These are phyloP conservation scores for Penicillium sp. DNA, from an alignment of 2,329 filamentous ascomycete genomes.

Conservation along the genomic window DNA sequence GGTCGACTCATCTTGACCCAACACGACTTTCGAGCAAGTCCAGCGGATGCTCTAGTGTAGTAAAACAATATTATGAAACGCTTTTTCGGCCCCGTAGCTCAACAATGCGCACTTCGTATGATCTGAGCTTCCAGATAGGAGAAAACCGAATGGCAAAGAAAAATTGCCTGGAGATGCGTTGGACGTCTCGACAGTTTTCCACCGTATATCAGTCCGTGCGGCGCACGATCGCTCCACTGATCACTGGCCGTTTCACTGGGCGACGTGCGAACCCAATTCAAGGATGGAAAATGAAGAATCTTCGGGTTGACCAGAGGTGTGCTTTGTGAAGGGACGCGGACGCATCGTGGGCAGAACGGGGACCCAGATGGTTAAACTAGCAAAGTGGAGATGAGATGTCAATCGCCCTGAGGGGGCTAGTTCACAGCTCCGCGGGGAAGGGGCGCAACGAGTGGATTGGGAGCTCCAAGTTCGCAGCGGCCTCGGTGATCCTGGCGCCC, in stretches of 20 bases:
- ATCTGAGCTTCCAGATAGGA: background rate
- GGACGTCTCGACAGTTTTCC: conserved; percentile 4
- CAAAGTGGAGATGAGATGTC: conserved; percentile 9
- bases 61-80: background rate
- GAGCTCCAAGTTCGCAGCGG: conserved; percentile 17
- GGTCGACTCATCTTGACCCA: conserved; percentile 21
- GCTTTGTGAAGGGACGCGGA: background rate
- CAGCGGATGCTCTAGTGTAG: background rate
- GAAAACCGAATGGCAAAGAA: background rate
- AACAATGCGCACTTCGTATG: background rate
- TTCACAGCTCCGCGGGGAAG: conserved; percentile 16
- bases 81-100: background rate
- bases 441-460: conserved; percentile 15
- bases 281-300: background rate
- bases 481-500: conserved; percentile 8
- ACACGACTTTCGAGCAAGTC: background rate
- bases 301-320: conserved; percentile 3
- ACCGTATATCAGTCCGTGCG: conserved; percentile 1
- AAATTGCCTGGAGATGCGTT: background rate
- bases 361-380: conserved; percentile 7
- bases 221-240: conserved; percentile 1
- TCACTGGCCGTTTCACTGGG: background rate
- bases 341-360: conserved; percentile 3
- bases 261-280: conserved; percentile 9
- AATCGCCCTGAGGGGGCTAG: conserved; percentile 5